Percentiles rank a stretch among this genome's conserved stretches.
phyloP scores from a whole-genome alignment of 441 rosid species.

The Bocquillonia castaneifolia region DNA sequence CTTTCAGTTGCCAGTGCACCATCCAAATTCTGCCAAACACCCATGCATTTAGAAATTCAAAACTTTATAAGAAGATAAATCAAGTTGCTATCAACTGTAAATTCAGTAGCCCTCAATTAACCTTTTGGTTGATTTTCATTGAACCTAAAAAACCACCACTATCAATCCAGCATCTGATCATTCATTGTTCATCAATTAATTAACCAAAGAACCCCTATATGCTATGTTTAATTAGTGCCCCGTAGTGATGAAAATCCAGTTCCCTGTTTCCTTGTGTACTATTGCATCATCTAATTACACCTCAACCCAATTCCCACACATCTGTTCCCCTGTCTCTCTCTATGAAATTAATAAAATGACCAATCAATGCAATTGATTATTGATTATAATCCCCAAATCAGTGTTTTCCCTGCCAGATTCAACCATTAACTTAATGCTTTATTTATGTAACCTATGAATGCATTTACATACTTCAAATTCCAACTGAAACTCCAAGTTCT shows the following conservation, averaged over 20 bases:
- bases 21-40: slow-evolving; percentile 43
- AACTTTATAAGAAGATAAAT: background rate
- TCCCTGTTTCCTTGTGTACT: too few relatives aligned
- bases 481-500: background rate
- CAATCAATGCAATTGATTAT: too few relatives aligned
- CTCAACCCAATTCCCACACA: too few relatives aligned
- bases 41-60: background rate
- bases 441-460: background rate
- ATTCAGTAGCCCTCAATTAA: background rate
- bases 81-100: background rate
- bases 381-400: too few relatives aligned
- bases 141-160: background rate
- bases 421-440: background rate
- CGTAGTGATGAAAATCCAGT: background rate
- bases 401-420: too few relatives aligned
- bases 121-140: background rate
- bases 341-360: too few relatives aligned
- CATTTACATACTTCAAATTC: background rate
- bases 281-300: too few relatives aligned
- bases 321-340: too few relatives aligned
- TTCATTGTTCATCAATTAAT: background rate
- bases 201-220: background rate
- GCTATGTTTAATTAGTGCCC: background rate
- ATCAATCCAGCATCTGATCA: background rate
- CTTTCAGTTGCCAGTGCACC: slow-evolving; percentile 37